Percentiles rank a stretch among this genome's conserved stretches.
These are phyloP conservation scores for Rhipidocladum racemiflorum DNA, from an alignment of 176 grass and related monocot species.

Conservation along the genomic window DNA sequence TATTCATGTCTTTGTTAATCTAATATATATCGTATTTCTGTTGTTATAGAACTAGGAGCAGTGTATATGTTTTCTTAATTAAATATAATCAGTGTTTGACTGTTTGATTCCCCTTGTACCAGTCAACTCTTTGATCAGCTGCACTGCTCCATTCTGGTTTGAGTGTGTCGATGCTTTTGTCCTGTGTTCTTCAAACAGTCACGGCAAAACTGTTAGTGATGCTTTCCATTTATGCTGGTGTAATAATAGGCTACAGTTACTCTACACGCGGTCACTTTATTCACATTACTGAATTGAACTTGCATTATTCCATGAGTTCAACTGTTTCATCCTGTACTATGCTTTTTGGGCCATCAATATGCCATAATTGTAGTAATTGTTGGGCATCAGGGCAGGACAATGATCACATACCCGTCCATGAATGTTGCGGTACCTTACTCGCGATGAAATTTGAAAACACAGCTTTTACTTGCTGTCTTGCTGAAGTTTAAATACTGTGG, in stretches of 20 bases:
- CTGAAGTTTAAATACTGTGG: neutral
- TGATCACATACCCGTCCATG: conserved; percentile 39
- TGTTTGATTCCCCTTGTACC: conserved; percentile 2
- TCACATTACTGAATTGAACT: conserved; percentile 20
- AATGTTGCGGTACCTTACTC: conserved; percentile 12
- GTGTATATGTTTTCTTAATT: neutral
- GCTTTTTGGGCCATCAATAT: conserved; percentile 36
- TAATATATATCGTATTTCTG: neutral
- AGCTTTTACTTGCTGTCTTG: neutral
- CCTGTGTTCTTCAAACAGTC: conserved; percentile 32
- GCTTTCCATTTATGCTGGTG: conserved; percentile 23
- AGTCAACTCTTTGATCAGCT: conserved; percentile 3
- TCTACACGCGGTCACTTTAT: conserved; percentile 22
- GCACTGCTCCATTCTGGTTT: conserved; percentile 38
- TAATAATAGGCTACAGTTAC: conserved; percentile 46
- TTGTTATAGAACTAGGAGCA: neutral
- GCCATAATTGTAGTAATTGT: conserved; percentile 30
- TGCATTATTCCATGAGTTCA: conserved; percentile 28
- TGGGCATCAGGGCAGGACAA: conserved; percentile 29
- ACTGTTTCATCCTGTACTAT: conserved; percentile 25
- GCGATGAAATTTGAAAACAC: neutral
- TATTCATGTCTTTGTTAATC: neutral
- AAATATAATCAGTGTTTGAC: neutral
- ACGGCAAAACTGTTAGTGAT: conserved; percentile 38
- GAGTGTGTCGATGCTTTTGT: conserved; percentile 32